Conservation (phyloP, 768 basidiomycete genomes). For the Cyclocybe cylindracea region DNA sequence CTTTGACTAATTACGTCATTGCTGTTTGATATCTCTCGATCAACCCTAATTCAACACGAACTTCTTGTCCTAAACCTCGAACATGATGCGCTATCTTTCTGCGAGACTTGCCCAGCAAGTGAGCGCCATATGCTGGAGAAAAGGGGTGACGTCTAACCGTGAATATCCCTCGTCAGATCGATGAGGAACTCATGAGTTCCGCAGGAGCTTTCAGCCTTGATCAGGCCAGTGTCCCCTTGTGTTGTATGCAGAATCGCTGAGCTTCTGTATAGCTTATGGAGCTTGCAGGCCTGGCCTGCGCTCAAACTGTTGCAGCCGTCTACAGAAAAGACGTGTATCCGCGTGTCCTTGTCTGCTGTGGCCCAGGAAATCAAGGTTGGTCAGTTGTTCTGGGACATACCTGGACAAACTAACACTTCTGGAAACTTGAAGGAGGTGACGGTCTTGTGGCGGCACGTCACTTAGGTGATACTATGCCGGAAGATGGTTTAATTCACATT, state of each 20-base stretch:
- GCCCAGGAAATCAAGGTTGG: slow-evolving; percentile 90
- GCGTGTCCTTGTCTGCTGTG: slow-evolving; percentile 91
- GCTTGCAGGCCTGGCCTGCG: slow-evolving; percentile 92
- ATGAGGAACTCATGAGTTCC: slow-evolving; percentile 88
- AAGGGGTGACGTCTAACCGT: not conserved
- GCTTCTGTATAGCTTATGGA: slow-evolving; percentile 77
- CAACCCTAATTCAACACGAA: not conserved
- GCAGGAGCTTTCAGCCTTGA: slow-evolving; percentile 94
- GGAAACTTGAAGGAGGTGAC: slow-evolving; percentile 66
- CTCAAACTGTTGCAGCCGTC: slow-evolving; percentile 79
- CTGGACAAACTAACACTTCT: not conserved
- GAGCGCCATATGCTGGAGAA: slow-evolving; percentile 7
- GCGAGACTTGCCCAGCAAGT: slow-evolving; percentile 80
- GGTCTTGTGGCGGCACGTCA: slow-evolving; percentile 96
- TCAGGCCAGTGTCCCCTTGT: slow-evolving; percentile 51
- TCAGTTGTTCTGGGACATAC: not conserved
- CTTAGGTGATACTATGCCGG: slow-evolving; percentile 50
- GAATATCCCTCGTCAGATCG: slow-evolving; percentile 57
- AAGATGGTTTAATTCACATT: not conserved
- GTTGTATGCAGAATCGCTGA: not conserved
- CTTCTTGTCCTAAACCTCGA: slow-evolving; percentile 20
- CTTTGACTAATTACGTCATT: too few species aligned
- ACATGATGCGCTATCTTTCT: slow-evolving; percentile 67
- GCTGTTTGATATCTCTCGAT: too few species aligned
- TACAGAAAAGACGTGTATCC: slow-evolving; percentile 70